Base-by-base conservation (phyloP, 2,329 filamentous ascomycete species). In the Alternaria sp. region DNA sequence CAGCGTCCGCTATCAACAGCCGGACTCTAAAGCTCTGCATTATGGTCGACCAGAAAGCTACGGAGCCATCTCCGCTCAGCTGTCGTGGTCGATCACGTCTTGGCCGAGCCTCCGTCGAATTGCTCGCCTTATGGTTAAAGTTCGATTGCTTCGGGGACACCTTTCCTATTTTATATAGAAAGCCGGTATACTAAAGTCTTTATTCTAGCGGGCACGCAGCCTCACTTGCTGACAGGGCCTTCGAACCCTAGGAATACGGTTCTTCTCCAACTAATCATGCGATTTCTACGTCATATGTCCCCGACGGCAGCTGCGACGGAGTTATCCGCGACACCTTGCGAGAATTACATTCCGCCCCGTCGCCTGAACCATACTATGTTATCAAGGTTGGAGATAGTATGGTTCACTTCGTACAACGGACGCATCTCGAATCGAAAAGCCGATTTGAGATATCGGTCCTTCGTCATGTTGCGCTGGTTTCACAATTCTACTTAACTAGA, bases 1-100 rank as follows among this genome's bases (percentile, higher is more conserved):
- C 41, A 59, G 46, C 55, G 55, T 54, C 43, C 47, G 41, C 55
- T 37, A 46, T 59, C 28, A 50, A 59, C 60, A 45, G 44, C n/a
- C 49, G 41, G 44, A 33, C n/a, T n/a, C 41, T 33, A 57, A 55
- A 55, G n/a, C 41, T 51, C 25, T 20, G 10, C 15, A 10, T 15
- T 15, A 15, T 7, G 14, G 41, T 53, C 43, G 23, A 28, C 45
- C 37, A 23, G 20, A 43, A 10, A 14, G 51, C 15, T 30, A 28
- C 55, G 60, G 60, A 62, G 25, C 10, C 12, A 30, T 21, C 49
- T 59, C 55, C 55, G 60, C 10, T 6, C 20, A 33, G 30, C 28
- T 33, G 20, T 15, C n/a, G 41, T 43, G 18, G 25, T 15, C 30
- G 28, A 53, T 53, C 30, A 21, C 21, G 20, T n/a, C 25, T 51